These are phyloP conservation scores for Coelastrella sp. DNA, from an alignment of 139 green algal genomes.

Conservation along the genomic window DNA sequence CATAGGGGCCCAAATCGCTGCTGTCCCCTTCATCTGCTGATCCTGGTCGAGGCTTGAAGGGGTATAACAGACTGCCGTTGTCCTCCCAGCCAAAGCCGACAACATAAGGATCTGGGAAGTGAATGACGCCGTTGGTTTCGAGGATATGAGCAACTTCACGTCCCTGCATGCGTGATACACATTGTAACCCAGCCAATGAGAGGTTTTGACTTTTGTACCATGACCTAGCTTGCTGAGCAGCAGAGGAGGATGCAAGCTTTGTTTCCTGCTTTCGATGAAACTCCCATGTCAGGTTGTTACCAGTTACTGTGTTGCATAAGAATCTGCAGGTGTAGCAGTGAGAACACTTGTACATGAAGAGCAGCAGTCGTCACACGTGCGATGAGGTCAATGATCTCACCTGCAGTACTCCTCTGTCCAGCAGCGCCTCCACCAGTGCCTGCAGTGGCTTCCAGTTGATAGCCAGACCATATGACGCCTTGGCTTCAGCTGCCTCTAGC, in stretches of 20 bases:
- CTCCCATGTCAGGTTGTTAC: no score
- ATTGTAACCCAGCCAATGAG: no score
- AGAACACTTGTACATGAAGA: no score
- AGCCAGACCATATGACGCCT: conserved; percentile 88
- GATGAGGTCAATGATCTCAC: no score
- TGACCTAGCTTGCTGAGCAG: no score
- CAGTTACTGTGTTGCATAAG: no score
- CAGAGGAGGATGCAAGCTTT: no score
- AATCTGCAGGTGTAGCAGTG: no score
- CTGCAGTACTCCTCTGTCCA: conserved; percentile 63
- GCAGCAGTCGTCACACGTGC: not conserved
- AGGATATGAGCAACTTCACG: conserved; percentile 61
- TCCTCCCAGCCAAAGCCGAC: conserved; percentile 46
- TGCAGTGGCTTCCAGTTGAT: conserved; percentile 86
- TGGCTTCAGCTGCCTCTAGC: conserved; percentile 88
- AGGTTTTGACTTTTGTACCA: no score
- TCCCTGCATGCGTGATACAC: conserved; percentile 55
- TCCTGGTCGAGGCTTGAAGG: conserved; percentile 50
- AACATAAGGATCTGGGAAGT: conserved; percentile 66
- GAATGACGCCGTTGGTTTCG: conserved; percentile 65
- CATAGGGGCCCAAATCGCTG: not conserved
- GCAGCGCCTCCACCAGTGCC: conserved; percentile 62
- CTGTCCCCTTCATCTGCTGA: not conserved
- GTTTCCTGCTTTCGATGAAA: no score
- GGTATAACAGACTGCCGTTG: conserved; percentile 56